Percentiles rank a stretch among this genome's conserved stretches.
phyloP scores from a whole-genome alignment of 495 filamentous ascomycete genomes.

The Xylaria scruposa region DNA sequence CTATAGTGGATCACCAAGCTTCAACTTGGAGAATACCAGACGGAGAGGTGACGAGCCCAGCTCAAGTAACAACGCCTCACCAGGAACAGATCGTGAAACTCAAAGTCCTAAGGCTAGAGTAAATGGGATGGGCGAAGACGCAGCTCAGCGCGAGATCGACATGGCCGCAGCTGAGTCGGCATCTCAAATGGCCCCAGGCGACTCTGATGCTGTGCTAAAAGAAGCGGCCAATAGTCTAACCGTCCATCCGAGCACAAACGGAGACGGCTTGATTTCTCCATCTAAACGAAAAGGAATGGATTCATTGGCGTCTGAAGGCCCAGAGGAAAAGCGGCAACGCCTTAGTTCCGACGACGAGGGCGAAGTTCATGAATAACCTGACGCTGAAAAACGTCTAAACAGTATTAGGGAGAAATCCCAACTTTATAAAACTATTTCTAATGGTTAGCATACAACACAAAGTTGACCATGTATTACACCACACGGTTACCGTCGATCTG shows the following conservation, averaged over 20 bases:
- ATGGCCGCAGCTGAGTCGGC: slow-evolving; percentile 42
- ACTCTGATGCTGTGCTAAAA: slow-evolving; percentile 55
- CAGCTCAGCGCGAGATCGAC: slow-evolving; percentile 40
- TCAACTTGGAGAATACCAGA: slow-evolving; percentile 55
- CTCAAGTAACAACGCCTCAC: slow-evolving; percentile 44
- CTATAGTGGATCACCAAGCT: slow-evolving; percentile 51
- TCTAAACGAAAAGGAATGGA: slow-evolving; percentile 44
- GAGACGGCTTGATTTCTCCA: slow-evolving; percentile 36
- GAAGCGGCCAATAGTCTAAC: slow-evolving; percentile 53
- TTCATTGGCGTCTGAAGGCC: slow-evolving; percentile 36
- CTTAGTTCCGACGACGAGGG: slow-evolving; percentile 41
- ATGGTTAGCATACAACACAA: background rate
- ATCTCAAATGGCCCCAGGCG: slow-evolving; percentile 43
- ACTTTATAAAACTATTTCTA: background rate
- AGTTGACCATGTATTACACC: background rate
- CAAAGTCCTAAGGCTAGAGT: slow-evolving; percentile 47
- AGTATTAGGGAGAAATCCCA: background rate
- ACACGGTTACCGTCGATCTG: background rate
- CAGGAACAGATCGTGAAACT: slow-evolving; percentile 46
- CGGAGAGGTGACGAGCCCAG: slow-evolving; percentile 49
- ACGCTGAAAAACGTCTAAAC: background rate
- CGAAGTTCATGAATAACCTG: slow-evolving; percentile 38
- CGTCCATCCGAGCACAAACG: slow-evolving; percentile 45
- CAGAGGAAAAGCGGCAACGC: slow-evolving; percentile 37
- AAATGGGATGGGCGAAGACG: slow-evolving; percentile 40